A percentile compares a stretch with the other conserved stretches of the same genome.
Evolutionary conservation across 768 basidiomycete species (phyloP).

Genomic region (Strobilomyces dryophilus): DNA sequence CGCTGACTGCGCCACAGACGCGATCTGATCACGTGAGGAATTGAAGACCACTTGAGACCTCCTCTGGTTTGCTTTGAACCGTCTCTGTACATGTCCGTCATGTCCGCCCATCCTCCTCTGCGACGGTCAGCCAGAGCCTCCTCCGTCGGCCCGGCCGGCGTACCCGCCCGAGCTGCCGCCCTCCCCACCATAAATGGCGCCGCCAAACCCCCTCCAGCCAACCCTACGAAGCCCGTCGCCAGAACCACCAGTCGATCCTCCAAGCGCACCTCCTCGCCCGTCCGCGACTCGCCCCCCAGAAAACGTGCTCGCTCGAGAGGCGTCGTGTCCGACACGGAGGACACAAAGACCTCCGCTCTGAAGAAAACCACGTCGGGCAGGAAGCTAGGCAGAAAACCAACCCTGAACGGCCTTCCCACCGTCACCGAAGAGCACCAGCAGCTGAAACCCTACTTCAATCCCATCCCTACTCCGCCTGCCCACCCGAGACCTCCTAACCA

Average conservation of each 20-base stretch:
- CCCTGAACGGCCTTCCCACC: constrained; percentile 28
- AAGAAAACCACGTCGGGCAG: constrained; percentile 24
- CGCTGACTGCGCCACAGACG: constrained; percentile 20
- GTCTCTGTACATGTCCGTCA: constrained; percentile 5
- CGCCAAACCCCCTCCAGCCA: constrained; percentile 31
- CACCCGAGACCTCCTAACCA: constrained; percentile 62
- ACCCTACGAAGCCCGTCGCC: constrained; percentile 32
- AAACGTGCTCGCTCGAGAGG: constrained; percentile 44
- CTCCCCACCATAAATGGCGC: constrained; percentile 26
- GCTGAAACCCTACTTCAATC: constrained; percentile 57
- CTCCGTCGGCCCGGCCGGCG: constrained; percentile 38
- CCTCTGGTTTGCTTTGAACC: neutral
- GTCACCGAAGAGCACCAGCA: constrained; percentile 36
- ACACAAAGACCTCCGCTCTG: constrained; percentile 25
- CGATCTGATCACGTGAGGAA: constrained; percentile 21
- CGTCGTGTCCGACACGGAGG: constrained; percentile 41
- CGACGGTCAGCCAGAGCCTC: constrained; percentile 53
- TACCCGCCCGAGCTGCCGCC: constrained; percentile 27
- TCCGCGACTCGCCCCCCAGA: constrained; percentile 39
- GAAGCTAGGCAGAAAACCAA: constrained; percentile 29
- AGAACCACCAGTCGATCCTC: constrained; percentile 22
- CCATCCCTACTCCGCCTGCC: constrained; percentile 55
- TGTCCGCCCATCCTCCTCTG: constrained; percentile 35
- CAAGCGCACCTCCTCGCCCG: constrained; percentile 52
- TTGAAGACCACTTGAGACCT: neutral